Evolutionary conservation across 202 grass and related monocot genomes (phyloP).

Genomic region (Schoenoplectus triqueter): DNA sequence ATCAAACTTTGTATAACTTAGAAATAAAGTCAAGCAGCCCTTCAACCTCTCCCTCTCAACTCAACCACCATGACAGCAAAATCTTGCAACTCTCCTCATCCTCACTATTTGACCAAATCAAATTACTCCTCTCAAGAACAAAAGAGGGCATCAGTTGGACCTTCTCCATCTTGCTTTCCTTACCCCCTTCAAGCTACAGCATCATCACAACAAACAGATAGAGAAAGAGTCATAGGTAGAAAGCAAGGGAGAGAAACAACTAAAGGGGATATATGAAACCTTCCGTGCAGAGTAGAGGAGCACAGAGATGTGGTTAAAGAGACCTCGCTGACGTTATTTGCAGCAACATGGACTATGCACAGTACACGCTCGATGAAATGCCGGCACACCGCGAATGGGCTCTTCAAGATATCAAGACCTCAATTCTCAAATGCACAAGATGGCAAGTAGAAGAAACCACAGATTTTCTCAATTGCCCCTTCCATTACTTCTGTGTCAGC

Average conservation of each 20-base stretch:
- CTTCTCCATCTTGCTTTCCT: conserved; percentile 63
- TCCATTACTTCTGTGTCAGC: conserved; percentile 99
- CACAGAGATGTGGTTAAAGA: conserved; percentile 26
- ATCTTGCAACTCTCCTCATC: conserved; percentile 37
- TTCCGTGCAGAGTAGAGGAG: conserved; percentile 6
- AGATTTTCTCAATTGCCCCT: conserved; percentile 88
- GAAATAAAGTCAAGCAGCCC: conserved; percentile 74
- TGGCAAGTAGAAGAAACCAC: conserved; percentile 98
- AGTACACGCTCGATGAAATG: conserved; percentile 40
- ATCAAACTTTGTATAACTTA: conserved; percentile 31
- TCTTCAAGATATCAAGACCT: conserved; percentile 56
- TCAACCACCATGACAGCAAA: conserved; percentile 82
- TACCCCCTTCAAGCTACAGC: conserved; percentile 65
- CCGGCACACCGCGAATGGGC: conserved; percentile 40
- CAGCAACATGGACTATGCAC: conserved; percentile 37
- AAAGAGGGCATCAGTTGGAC: conserved; percentile 52
- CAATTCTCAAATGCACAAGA: conserved; percentile 93
- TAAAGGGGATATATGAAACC: conserved; percentile 32
- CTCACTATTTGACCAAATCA: conserved; percentile 44
- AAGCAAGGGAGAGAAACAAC: conserved; percentile 41
- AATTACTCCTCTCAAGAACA: conserved; percentile 52
- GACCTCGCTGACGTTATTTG: neutral
- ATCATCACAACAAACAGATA: conserved; percentile 64
- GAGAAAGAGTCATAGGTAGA: conserved; percentile 52
- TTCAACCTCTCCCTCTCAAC: conserved; percentile 45